phyloP scores from a whole-genome alignment of 2,329 filamentous ascomycete species.

The Ceratocystiopsis sp. region DNA sequence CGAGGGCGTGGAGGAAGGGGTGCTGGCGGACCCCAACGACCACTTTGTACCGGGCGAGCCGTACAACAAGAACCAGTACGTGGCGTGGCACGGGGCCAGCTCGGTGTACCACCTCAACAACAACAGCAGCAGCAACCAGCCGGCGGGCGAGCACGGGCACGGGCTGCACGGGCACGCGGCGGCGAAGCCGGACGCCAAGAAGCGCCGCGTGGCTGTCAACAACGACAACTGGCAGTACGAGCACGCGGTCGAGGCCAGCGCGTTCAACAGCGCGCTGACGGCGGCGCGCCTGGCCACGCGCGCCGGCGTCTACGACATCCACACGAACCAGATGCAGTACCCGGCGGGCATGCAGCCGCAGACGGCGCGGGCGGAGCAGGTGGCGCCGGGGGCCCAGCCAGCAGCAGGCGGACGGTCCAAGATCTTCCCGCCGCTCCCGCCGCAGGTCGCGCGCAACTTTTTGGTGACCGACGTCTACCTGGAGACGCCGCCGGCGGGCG shows the following conservation, averaged over 20 bases:
- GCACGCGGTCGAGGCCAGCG: constrained; percentile 73
- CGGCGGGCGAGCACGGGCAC: constrained; percentile 38
- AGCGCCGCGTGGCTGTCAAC: constrained; percentile 72
- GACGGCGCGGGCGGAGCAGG: constrained; percentile 63
- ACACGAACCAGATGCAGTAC: constrained; percentile 84
- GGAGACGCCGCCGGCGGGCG: constrained; percentile 31
- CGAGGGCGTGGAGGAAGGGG: constrained; percentile 69
- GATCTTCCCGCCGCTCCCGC: constrained; percentile 30
- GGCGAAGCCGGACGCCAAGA: constrained; percentile 63
- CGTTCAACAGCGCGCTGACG: constrained; percentile 65
- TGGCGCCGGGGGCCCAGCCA: constrained; percentile 19
- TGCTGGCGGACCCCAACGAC: constrained; percentile 82
- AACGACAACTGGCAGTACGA: constrained; percentile 94
- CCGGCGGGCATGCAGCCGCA: constrained; percentile 81
- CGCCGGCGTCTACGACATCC: constrained; percentile 74
- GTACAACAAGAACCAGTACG: constrained; percentile 99
- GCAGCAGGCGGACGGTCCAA: too few species aligned
- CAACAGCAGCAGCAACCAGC: constrained; percentile 36
- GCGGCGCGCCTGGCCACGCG: constrained; percentile 51
- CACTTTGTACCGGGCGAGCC: constrained; percentile 56
- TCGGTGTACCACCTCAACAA: constrained; percentile 81
- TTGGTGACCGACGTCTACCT: constrained; percentile 37
- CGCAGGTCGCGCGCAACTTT: constrained; percentile 37
- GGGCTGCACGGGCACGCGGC: constrained; percentile 32
- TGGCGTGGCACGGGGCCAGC: constrained; percentile 95